phyloP scores from a whole-genome alignment of 2,329 filamentous ascomycete genomes.

The Microthyrium microscopicum region DNA sequence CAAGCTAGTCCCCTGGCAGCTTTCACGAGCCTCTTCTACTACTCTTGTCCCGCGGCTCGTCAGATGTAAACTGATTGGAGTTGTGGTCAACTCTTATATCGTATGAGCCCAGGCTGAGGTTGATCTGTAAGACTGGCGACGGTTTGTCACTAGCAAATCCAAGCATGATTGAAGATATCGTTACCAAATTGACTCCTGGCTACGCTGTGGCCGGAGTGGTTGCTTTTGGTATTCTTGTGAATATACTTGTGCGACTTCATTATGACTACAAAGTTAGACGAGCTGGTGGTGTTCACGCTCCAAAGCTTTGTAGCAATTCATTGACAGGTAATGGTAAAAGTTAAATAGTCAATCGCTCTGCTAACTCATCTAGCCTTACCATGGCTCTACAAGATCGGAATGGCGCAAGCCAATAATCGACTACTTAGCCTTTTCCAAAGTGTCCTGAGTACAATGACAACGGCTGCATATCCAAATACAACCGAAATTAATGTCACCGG shows the following conservation, averaged over 20 bases:
- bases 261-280: background rate
- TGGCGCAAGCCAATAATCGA: background rate
- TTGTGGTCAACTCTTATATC: too few relatives aligned
- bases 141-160: background rate
- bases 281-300: background rate
- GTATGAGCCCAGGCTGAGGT: too few relatives aligned
- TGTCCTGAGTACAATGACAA: background rate
- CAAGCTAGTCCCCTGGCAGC: too few relatives aligned
- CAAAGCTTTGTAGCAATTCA: background rate
- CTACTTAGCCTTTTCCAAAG: background rate
- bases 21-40: too few relatives aligned
- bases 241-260: background rate
- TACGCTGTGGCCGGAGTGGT: background rate
- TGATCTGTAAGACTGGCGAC: too few relatives aligned
- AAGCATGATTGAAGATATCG: background rate
- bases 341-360: too few relatives aligned
- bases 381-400: background rate
- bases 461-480: background rate
- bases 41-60: too few relatives aligned
- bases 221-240: background rate
- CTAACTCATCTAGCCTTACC: too few relatives aligned
- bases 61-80: too few relatives aligned
- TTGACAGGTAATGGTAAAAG: too few relatives aligned
- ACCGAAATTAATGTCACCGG: slow-evolving; percentile 1
- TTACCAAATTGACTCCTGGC: background rate